Base-by-base conservation (phyloP, 352 stramenopile species). In the Pythium pyrilobum region DNA sequence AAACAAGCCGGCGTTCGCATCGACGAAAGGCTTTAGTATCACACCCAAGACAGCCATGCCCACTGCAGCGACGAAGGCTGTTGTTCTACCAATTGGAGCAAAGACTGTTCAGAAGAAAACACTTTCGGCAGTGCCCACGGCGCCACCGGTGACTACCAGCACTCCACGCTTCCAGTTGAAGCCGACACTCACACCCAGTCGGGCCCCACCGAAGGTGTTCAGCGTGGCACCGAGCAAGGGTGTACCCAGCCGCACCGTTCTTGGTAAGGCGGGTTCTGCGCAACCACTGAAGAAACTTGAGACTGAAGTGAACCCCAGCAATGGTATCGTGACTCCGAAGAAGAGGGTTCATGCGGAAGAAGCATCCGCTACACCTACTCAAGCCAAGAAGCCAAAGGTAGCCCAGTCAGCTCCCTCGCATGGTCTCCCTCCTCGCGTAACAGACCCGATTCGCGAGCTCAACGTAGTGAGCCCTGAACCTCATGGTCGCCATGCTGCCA, bases 381-480 rank as follows among this genome's bases (percentile, higher is more conserved):
- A 23, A 6, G 20, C 11, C 20, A 42, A 56, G 49, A 49, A 44
- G 23, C 11, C 12, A 9, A 32, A 18, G 37, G 6, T 36, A 11
- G 20, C n/a, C n/a, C n/a, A n/a, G n/a, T 27, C 45, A 31, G 7
- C 15, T 18, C 2, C 13, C 2, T 32, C 23, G 24, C 24, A 31
- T n/a, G n/a, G n/a, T n/a, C n/a, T n/a, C n/a, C n/a, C n/a, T n/a
- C n/a, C n/a, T n/a, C n/a, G n/a, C n/a, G n/a, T n/a, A n/a, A n/a
- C n/a, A n/a, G n/a, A n/a, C n/a, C n/a, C n/a, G n/a, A n/a, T 47
- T 13, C 32, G 46, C 31, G 41, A 45, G 39, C 25, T 59, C n/a
- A 59, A 59, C 33, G 20, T 59, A 10, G 52, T 59, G 12, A 59
- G 52, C 27, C 52, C 52, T 8, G 52, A 59, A 25, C 52, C 41